Evolutionary conservation across 768 basidiomycete species (phyloP).

Genomic region (Ramaria rubella): DNA sequence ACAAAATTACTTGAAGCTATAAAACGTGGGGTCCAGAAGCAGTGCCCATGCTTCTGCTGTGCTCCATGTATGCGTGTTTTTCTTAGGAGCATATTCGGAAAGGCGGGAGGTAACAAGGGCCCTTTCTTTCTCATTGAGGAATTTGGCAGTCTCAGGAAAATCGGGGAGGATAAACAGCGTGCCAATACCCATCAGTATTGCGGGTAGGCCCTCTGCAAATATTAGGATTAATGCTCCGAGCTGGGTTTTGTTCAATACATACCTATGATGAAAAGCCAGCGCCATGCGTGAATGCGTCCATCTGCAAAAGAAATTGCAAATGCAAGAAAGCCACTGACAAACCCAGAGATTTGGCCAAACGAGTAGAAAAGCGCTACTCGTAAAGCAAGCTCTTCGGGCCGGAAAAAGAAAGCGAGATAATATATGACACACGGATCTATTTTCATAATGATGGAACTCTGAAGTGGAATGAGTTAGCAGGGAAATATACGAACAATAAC

Average conservation of each 20-base stretch:
- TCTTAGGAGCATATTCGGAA: slow-evolving; percentile 15
- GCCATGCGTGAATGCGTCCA: slow-evolving; percentile 22
- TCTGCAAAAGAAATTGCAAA: slow-evolving; percentile 19
- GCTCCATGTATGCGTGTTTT: slow-evolving; percentile 14
- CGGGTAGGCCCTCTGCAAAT: slow-evolving; percentile 16
- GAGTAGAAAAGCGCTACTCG: slow-evolving; percentile 20
- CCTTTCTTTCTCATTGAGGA: slow-evolving; percentile 39
- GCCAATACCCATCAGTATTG: slow-evolving; percentile 17
- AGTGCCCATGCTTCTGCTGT: slow-evolving; percentile 8
- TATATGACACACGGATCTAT: slow-evolving; percentile 19
- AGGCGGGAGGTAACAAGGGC: slow-evolving; percentile 31
- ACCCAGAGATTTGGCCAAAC: slow-evolving; percentile 17
- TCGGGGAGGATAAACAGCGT: slow-evolving; percentile 36
- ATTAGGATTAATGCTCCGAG: slow-evolving; percentile 33
- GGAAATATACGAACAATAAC: neutral
- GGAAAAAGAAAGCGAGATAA: slow-evolving; percentile 20
- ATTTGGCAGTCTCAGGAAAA: slow-evolving; percentile 41
- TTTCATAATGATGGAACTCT: too few relatives aligned
- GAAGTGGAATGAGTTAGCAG: neutral
- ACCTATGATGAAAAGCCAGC: slow-evolving; percentile 33
- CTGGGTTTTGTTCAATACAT: slow-evolving; percentile 23
- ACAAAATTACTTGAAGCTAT: slow-evolving; percentile 13
- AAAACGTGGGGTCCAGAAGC: slow-evolving; percentile 18
- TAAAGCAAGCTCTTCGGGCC: slow-evolving; percentile 18
- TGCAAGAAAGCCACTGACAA: slow-evolving; percentile 19